Evolutionary conservation across 768 basidiomycete species (phyloP), one percentile per base, ranked within the genome.

Genomic region (Amylocystis lapponica): DNA sequence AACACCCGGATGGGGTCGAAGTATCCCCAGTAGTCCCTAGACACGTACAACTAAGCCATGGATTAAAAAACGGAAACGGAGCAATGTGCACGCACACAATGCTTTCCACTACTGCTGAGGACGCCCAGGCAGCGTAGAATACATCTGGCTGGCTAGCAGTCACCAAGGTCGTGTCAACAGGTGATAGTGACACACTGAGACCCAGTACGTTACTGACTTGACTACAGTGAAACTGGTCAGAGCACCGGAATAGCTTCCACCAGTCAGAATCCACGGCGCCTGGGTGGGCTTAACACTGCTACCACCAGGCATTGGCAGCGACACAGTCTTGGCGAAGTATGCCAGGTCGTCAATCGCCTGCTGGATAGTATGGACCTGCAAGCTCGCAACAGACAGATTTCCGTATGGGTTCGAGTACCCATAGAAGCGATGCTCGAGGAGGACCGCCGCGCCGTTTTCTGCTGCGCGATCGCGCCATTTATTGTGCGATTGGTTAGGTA

Each of bases 351-450:
- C 78, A 48, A 85, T 78, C 9, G 83, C 81, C 62, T 87, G 85
- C 55, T 83, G 79, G 35, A 86, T 72, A 1, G 81, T 86, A 55
- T 81, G 80, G 11, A 75, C 51, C 36, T 64, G 61, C 35, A 87
- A 62, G 54, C 79, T 84, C 51, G 71, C 60, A 21, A 73, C 74
- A 27, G 67, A 74, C 20, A 87, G 70, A 56, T 86, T 70, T 13
- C 72, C 64, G 36, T 69, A 72, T 3, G 85, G 85, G 56, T 85
- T 88, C 45, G 83, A 86, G n/a, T 74, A 62, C 12, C 85, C 85
- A 49, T 79, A 86, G 68, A 80, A 88, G 19, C 85, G 72, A 54
- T 87, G 85, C 54, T 87, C 84, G 19, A 86, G 48, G 22, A 86
- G 64, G 48, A 86, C 66, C 4, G 75, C 71, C 12, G 76, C 76